Base-by-base conservation (phyloP, 2,329 filamentous ascomycete species). In the Phyllosticta citriasiana region DNA sequence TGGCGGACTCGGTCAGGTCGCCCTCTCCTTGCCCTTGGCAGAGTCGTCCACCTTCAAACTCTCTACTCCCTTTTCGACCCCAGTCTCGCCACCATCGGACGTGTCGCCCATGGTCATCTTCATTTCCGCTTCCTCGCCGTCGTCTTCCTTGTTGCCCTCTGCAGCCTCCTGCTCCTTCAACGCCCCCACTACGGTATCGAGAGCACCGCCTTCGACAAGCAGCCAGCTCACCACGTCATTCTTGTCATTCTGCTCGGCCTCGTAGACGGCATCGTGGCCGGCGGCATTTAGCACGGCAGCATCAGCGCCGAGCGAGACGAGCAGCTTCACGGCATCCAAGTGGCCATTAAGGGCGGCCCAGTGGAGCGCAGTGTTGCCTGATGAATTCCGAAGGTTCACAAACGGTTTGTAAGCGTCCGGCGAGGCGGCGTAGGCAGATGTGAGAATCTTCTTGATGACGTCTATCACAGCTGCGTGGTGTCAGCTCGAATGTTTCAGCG, bases 331-430 rank as follows among this genome's bases (percentile, higher is more conserved):
- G 3, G 86, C 84, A 5, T 87, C 83, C 2, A 97, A 78, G 69
- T 97, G 92, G 1, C 92, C 92, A 60, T 95, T 94, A 60, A 97
- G 78, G 0, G 91, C 89, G 0, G 93, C 93, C 92, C 92, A 97
- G 76, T 99, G 94, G 62, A 99, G 79, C 0, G 91, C 84, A 0
- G 93, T 97, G 77, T 97, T 97, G 53, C 91, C 92, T 54, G 88
- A 87, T 64, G 85, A 79, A 70, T 99, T 99, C 64, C 83, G 80
- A 2, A 81, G 78, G 67, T 91, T 88, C 25, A 91, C 73, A 66
- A 87, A 84, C 0, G 79, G 57, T 64, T 63, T 52, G 50, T 25
- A 58, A 68, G 60, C 65, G 67, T 53, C 67, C 30, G 60, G 67
- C 58, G 63, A 66, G 47, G 65, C 53, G 22, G 55, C 57, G 40